Conservation (phyloP, 179 eudicot species). For the Camellia oleifera region DNA sequence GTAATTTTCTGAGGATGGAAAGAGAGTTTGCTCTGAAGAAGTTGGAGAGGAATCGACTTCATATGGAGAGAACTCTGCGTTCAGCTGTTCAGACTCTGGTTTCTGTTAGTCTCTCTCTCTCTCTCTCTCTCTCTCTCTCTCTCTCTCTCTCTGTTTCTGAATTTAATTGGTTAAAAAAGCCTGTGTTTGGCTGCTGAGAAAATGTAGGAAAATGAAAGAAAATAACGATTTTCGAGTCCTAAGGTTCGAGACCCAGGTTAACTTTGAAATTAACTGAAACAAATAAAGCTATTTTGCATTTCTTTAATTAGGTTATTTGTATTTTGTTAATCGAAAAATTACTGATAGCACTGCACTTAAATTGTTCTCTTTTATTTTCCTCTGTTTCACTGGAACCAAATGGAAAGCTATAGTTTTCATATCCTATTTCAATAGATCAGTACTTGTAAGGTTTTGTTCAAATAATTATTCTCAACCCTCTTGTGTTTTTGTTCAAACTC, state of each 20-base stretch:
- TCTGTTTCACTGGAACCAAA: not conserved
- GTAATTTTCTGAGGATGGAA: conserved; percentile 72
- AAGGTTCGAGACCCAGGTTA: not conserved
- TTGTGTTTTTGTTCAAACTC: not conserved
- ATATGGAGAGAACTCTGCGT: conserved; percentile 48
- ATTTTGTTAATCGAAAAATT: not conserved
- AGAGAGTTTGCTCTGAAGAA: conserved; percentile 61
- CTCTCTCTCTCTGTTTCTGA: too few species aligned
- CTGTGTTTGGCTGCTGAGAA: not conserved
- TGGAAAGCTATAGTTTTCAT: not conserved
- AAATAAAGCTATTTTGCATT: not conserved
- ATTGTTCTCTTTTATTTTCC: not conserved
- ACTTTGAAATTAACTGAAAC: not conserved
- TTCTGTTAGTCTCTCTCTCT: conserved; percentile 40
- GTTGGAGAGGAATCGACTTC: conserved; percentile 50
- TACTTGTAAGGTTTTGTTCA: not conserved
- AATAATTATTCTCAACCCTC: not conserved
- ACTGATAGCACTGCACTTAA: not conserved
- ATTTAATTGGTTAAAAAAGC: not conserved
- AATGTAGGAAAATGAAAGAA: not conserved
- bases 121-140: not conserved
- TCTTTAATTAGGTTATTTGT: not conserved
- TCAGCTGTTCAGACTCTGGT: conserved; percentile 63
- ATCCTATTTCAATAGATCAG: not conserved
- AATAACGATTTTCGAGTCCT: not conserved